These are phyloP conservation scores for Candida freyschussii DNA, from an alignment of 1,139 yeast species.

Conservation along the genomic window DNA sequence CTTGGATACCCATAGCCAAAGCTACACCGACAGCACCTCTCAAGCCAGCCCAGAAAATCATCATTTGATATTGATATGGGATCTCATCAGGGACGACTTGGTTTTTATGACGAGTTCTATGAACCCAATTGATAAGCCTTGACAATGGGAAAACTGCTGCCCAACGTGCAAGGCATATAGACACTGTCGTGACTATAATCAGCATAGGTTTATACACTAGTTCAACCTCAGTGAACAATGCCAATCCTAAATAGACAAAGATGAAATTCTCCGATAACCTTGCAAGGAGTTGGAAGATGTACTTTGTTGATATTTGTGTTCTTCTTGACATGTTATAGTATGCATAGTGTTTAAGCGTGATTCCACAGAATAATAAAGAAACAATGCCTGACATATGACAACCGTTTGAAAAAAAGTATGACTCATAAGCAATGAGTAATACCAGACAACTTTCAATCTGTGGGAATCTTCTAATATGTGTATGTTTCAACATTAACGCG, in stretches of 20 bases:
- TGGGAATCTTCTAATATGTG: constrained; percentile 89
- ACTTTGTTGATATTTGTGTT: constrained; percentile 94
- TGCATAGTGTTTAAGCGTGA: constrained; percentile 94
- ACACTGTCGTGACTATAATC: constrained; percentile 82
- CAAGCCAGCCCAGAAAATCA: constrained; percentile 99
- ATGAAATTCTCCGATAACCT: constrained; percentile 95
- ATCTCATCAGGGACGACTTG: constrained; percentile 77
- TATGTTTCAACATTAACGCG: constrained; percentile 85
- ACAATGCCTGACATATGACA: constrained; percentile 99
- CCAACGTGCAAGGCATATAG: constrained; percentile 95
- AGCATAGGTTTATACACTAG: constrained; percentile 89
- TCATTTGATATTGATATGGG: constrained; percentile 93
- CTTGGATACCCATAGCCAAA: constrained; percentile 93
- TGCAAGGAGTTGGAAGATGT: constrained; percentile 88
- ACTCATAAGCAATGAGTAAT: constrained; percentile 85
- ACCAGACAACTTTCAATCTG: constrained; percentile 95
- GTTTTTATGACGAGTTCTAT: constrained; percentile 45
- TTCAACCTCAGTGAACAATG: constrained; percentile 93
- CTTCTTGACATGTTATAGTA: constrained; percentile 96
- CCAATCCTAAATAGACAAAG: constrained; percentile 89
- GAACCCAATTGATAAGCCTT: constrained; percentile 73
- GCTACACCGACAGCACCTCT: constrained; percentile 99
- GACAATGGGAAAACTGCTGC: constrained; percentile 96
- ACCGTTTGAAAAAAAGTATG: constrained; percentile 96
- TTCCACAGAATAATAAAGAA: constrained; percentile 90